Percentiles rank a stretch among this genome's conserved stretches.
Evolutionary conservation across 495 filamentous ascomycete genomes (phyloP).

Genomic region (Talaromyces wortmannii): DNA sequence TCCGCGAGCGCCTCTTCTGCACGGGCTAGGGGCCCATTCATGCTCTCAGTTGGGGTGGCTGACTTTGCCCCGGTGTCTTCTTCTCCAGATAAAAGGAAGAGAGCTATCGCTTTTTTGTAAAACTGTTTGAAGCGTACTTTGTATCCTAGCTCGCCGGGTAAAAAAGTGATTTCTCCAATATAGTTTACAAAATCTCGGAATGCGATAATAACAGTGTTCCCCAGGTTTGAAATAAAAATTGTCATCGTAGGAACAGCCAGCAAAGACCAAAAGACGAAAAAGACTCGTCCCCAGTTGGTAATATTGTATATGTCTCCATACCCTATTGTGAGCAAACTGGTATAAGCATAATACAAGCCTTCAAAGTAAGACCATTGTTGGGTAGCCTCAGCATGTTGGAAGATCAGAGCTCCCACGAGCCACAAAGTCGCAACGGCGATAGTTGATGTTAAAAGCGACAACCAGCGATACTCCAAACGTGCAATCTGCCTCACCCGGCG

Average conservation of each 20-base stretch:
- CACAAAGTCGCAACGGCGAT: constrained; percentile 65
- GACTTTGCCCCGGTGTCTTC: background rate
- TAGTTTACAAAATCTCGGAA: constrained; percentile 64
- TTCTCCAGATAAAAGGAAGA: constrained; percentile 17
- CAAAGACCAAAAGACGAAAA: constrained; percentile 59
- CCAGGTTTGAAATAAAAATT: constrained; percentile 77
- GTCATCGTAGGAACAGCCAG: constrained; percentile 78
- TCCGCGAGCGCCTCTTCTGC: constrained; percentile 11
- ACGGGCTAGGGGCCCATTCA: background rate
- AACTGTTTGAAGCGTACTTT: constrained; percentile 13
- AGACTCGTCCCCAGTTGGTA: constrained; percentile 66
- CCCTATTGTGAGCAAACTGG: constrained; percentile 74
- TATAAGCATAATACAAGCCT: constrained; percentile 74
- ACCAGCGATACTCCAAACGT: constrained; percentile 55
- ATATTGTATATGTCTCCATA: constrained; percentile 72
- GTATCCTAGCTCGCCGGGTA: constrained; percentile 54
- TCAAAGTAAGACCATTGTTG: constrained; percentile 72
- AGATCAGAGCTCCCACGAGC: constrained; percentile 72
- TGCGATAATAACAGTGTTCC: constrained; percentile 55
- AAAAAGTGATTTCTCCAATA: constrained; percentile 65
- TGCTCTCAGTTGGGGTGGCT: constrained; percentile 1
- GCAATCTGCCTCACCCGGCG: constrained; percentile 60
- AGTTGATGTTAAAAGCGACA: constrained; percentile 55
- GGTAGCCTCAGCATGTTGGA: constrained; percentile 46
- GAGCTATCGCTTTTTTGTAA: constrained; percentile 10